A percentile compares a stretch with the other conserved stretches of the same genome.
phyloP scores from a whole-genome alignment of 2,329 filamentous ascomycete species.

The Rugonectria rugulosa region DNA sequence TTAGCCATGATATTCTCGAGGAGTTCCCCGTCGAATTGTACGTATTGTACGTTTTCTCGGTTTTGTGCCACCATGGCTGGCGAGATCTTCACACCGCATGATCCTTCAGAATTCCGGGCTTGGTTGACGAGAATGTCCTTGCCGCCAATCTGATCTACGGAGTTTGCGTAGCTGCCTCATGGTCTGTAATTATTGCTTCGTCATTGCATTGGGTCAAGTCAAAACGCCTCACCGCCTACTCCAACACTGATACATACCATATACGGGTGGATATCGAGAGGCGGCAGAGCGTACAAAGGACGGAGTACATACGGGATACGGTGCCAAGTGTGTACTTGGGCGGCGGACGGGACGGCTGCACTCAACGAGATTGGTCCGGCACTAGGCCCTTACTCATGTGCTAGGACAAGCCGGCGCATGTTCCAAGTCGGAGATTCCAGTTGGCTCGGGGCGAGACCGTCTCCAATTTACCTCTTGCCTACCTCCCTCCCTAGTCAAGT shows the following conservation, averaged over 20 bases:
- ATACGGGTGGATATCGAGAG: constrained; percentile 13
- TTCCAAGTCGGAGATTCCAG: constrained; percentile 29
- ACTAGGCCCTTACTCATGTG: constrained; percentile 2
- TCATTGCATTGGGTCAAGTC: constrained; percentile 7
- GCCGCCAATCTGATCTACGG: background rate
- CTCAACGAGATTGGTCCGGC: constrained; percentile 21
- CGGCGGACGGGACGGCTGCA: constrained; percentile 22
- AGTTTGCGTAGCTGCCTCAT: too few relatives aligned
- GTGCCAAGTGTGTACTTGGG: background rate
- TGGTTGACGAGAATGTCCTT: background rate
- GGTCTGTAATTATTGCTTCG: background rate
- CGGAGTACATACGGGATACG: too few relatives aligned
- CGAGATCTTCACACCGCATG: background rate
- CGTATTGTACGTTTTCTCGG: constrained; percentile 2
- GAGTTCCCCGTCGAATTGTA: constrained; percentile 15
- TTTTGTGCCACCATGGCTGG: constrained; percentile 1
- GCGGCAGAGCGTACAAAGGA: constrained; percentile 5
- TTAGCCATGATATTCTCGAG: constrained; percentile 5
- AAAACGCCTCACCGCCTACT: constrained; percentile 10
- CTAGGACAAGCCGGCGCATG: constrained; percentile 7
- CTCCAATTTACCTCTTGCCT: constrained; percentile 12
- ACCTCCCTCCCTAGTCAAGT: too few relatives aligned
- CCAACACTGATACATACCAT: background rate
- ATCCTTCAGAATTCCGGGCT: constrained; percentile 7
- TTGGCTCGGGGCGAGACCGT: constrained; percentile 32